Base-by-base conservation (phyloP, 768 basidiomycete genomes). In the Rickenella mellea region DNA sequence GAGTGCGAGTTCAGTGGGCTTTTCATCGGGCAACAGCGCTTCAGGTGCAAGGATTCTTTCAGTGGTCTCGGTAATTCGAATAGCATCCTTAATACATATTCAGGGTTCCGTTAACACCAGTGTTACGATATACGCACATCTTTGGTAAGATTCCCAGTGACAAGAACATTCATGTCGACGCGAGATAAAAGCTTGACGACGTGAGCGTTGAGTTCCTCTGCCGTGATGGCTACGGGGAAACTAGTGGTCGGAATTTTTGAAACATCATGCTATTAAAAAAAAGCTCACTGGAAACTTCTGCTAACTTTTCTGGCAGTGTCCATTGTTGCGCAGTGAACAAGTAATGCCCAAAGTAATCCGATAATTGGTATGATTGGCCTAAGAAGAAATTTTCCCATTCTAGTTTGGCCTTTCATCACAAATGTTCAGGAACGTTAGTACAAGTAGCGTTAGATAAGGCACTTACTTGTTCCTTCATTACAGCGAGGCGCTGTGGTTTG, bases 301-400 rank as follows among this genome's bases (percentile, higher is more conserved):
- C 65, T 25, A 98, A 61, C 43, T 80, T 79, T 52, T 97, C 90
- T 30, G 81, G 70, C 14, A 85, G 58, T 2, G 81, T 83, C 76
- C 85, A 94, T 36, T 80, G 73, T 36, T 70, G 66, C 41, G 86
- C 76, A 2, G 83, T 69, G 40, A 91, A 63, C 8, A 87, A 57
- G 58, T 91, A 80, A 14, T 76, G 73, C 6, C 68, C 68, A 55
- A 80, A 91, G 55, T 85, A 84, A 49, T 85, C 80, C 6, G 86
- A 83, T 19, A 92, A 67, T 6, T 71, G 66, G 60, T 87, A 89
- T 1, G 89, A 84, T 60, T 91, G 84, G 6, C 77, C 78, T 43
- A 97, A 72, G 62, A 78, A 80, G 61, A 91, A 89, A 60, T 97
- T 99, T 48, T 81, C 73, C 75, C 82, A 89, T 41, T 81, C 76